Evolutionary conservation across 306 rosid species (phyloP).

Genomic region (Potentilla sterilis): DNA sequence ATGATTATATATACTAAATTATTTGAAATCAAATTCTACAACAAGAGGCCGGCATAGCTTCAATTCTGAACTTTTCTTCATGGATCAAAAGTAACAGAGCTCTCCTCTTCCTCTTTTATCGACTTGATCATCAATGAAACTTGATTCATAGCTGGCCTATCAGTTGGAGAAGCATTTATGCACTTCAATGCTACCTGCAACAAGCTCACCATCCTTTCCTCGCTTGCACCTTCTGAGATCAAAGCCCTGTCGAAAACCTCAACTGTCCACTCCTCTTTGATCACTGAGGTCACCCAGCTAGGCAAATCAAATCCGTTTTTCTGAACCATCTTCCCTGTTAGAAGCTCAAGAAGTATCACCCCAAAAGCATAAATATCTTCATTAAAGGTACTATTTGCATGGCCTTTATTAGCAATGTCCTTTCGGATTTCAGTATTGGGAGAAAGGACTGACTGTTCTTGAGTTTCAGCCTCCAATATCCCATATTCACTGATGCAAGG

Average conservation of each 20-base stretch:
- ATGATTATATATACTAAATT: neutral
- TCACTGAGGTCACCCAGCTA: constrained; percentile 59
- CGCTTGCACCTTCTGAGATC: constrained; percentile 52
- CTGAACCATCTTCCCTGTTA: constrained; percentile 63
- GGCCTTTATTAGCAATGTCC: constrained; percentile 20
- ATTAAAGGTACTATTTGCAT: constrained; percentile 37
- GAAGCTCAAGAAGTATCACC: constrained; percentile 65
- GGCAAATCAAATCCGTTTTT: constrained; percentile 59
- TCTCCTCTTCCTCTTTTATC: constrained; percentile 56
- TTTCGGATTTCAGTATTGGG: constrained; percentile 16
- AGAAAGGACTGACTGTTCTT: constrained; percentile 25
- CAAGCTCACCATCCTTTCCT: constrained; percentile 70
- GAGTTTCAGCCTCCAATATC: constrained; percentile 46
- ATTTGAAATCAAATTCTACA: neutral
- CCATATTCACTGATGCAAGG: constrained; percentile 71
- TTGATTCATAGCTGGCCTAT: constrained; percentile 49
- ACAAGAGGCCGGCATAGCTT: neutral
- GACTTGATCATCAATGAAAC: constrained; percentile 43
- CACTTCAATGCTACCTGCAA: constrained; percentile 61
- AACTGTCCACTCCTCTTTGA: constrained; percentile 67
- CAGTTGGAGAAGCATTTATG: constrained; percentile 42
- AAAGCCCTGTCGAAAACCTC: constrained; percentile 58
- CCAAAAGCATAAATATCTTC: constrained; percentile 61
- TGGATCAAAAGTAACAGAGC: constrained; percentile 43
- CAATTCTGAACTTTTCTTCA: neutral